Percentiles rank a stretch among this genome's conserved stretches.
Evolutionary conservation across 2,329 filamentous ascomycete species (phyloP).

Genomic region (Macrophomina pseudophaseolina): DNA sequence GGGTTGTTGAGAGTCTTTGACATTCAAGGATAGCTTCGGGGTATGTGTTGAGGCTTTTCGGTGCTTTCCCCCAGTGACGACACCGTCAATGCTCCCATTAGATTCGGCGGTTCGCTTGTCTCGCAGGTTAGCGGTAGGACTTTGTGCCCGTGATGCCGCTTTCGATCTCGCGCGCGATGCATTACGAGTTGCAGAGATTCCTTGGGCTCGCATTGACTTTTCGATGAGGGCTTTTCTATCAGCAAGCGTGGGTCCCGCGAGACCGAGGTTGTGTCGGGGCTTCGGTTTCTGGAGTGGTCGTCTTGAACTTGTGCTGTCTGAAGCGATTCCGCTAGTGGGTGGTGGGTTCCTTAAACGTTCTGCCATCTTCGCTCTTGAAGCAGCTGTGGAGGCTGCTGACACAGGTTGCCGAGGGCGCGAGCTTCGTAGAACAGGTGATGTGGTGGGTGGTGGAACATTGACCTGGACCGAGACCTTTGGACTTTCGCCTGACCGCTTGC

Average conservation of each 20-base stretch:
- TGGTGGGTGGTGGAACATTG: constrained; percentile 29
- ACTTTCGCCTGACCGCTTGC: constrained; percentile 9
- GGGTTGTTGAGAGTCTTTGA: constrained; percentile 34
- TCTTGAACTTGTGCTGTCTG: constrained; percentile 1
- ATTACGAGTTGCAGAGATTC: constrained; percentile 9
- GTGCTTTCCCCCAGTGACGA: not conserved
- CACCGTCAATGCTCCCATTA: not conserved
- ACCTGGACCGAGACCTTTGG: constrained; percentile 27
- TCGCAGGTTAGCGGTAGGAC: constrained; percentile 11
- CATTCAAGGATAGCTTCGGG: not conserved
- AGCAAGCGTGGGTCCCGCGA: constrained; percentile 21
- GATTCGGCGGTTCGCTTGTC: not conserved
- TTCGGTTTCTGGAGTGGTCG: constrained; percentile 15
- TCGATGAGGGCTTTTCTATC: constrained; percentile 24
- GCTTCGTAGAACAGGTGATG: constrained; percentile 33
- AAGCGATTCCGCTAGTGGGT: constrained; percentile 1
- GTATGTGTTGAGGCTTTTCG: not conserved
- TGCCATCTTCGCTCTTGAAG: constrained; percentile 28
- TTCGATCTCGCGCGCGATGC: not conserved
- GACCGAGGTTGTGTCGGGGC: constrained; percentile 10
- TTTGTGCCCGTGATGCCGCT: constrained; percentile 11
- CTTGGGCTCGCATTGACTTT: constrained; percentile 22
- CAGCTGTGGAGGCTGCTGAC: constrained; percentile 29
- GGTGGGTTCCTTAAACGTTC: constrained; percentile 20
- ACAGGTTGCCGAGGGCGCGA: constrained; percentile 30